Conservation (phyloP, 371 early-diverging fungal species). For the Gilbertella persicaria region DNA sequence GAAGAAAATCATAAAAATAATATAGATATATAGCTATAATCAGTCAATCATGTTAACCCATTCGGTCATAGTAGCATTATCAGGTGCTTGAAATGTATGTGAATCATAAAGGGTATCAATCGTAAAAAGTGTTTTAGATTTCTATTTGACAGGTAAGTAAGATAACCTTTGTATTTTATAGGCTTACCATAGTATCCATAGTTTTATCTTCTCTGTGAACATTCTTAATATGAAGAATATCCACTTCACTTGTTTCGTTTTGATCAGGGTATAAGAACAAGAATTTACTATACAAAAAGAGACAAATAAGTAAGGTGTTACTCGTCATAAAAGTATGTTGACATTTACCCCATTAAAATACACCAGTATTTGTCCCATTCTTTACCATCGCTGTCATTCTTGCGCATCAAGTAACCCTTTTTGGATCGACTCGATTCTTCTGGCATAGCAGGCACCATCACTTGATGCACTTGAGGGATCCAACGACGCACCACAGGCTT, state of each 20-base stretch:
- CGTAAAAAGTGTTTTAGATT: conserved; percentile 22
- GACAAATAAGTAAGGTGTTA: too few relatives aligned
- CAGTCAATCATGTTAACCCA: conserved; percentile 22
- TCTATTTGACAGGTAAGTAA: conserved; percentile 2
- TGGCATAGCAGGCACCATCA: conserved; percentile 10
- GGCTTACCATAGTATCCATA: conserved; percentile 15
- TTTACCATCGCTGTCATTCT: conserved; percentile 11
- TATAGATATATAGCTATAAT: neutral
- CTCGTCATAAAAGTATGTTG: neutral
- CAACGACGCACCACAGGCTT: conserved; percentile 13
- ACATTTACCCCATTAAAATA: conserved; percentile 22
- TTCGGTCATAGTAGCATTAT: conserved; percentile 17
- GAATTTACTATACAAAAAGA: conserved; percentile 14
- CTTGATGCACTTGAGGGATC: conserved; percentile 20
- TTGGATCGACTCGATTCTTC: conserved; percentile 6
- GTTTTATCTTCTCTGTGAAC: conserved; percentile 19
- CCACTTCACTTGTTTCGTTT: conserved; percentile 21
- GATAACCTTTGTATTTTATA: neutral
- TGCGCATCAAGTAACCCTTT: conserved; percentile 20
- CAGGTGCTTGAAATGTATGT: conserved; percentile 26
- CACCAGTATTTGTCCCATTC: conserved; percentile 30
- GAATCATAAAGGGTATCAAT: conserved; percentile 30
- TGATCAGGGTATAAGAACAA: conserved; percentile 31
- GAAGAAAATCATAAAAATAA: neutral
- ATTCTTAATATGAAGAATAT: conserved; percentile 24